Evolutionary conservation across 805 yeast genomes (phyloP).

Genomic region (Crinitomyces ghanaensis): DNA sequence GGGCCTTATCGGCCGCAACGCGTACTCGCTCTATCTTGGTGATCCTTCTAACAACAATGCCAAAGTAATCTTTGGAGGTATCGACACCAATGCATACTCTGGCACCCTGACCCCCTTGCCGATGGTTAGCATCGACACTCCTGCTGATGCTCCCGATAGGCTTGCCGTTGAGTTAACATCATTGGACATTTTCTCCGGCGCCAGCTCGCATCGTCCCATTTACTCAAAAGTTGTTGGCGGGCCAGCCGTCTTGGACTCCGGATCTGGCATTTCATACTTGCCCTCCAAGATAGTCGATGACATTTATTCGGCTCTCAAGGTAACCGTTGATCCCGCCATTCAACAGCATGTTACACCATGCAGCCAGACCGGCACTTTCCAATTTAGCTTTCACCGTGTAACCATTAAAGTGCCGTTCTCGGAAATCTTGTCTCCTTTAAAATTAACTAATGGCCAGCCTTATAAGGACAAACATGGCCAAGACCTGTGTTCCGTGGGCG

Average conservation of each 20-base stretch:
- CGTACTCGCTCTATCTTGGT: constrained; percentile 42
- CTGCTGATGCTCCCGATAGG: background rate
- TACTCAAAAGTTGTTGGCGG: too few species aligned
- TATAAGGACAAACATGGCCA: too few species aligned
- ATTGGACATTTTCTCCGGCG: too few species aligned
- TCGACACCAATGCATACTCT: too few species aligned
- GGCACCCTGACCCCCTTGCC: too few species aligned
- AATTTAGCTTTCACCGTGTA: constrained; percentile 17
- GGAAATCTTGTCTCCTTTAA: too few species aligned
- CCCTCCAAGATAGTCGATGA: constrained; percentile 23
- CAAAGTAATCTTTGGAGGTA: constrained; percentile 53
- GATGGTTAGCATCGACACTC: too few species aligned
- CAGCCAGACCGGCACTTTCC: constrained; percentile 11
- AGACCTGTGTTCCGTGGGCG: too few species aligned
- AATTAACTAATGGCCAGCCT: too few species aligned
- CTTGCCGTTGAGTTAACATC: too few species aligned
- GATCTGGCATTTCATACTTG: constrained; percentile 41
- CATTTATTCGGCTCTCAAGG: constrained; percentile 5
- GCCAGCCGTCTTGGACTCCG: constrained; percentile 41
- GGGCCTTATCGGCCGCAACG: constrained; percentile 31
- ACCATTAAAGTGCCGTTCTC: constrained; percentile 17
- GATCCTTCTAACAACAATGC: constrained; percentile 30
- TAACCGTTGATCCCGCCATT: constrained; percentile 6
- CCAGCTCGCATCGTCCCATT: too few species aligned
- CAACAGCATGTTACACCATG: too few species aligned